Base-by-base conservation (phyloP, 2,329 filamentous ascomycete genomes). In the Venturia nashicola region DNA sequence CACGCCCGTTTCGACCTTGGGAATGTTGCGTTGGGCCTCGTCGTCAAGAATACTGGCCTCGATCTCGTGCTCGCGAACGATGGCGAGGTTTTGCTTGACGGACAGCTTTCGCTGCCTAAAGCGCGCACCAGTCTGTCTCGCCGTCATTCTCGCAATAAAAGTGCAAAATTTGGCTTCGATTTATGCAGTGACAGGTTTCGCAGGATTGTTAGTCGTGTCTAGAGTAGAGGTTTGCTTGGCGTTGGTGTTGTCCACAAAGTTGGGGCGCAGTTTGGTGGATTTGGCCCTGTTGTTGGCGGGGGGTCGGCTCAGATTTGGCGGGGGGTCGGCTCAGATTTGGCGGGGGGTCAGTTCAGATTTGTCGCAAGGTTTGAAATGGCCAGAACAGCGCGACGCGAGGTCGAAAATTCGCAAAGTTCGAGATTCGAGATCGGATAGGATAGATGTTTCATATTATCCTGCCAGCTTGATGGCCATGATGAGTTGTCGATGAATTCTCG, bases 1-100 rank as follows among this genome's bases (percentile, higher is more conserved):
- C 71, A 99, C 94, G 77, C 94, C 94, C 69, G 92, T 97, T 74
- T 94, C 91, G 74, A 97, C 91, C 72, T 87, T 90, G 78, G 82
- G 86, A 80, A 84, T 90, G 74, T 88, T 88, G 70, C 88, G 89
- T 74, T 93, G 86, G 71, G 89, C 85, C 69, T 87, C 85, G 78
- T 96, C 90, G 76, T 97, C 96, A 77, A 91, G 85, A 72, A 82
- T 48, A 14, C 27, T 84, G 73, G 88, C 82, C 74, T 97, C 91
- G 77, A 97, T 88, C 74, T 97, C 90, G 76, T 91, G 83, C 79
- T 97, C 93, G 75, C 89, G 86, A 72, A 97, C 84, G 71, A 99
- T 87, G 66, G 87, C 87, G 73, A 97, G 86, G 71, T 86, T 86
- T 75, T 91, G 91, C 81, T 96, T 96, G 73, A 89, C 86, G 77